Evolutionary conservation across 768 basidiomycete genomes (phyloP), one percentile per base, ranked within the genome.

Genomic region (Hypsizygus marmoreus): DNA sequence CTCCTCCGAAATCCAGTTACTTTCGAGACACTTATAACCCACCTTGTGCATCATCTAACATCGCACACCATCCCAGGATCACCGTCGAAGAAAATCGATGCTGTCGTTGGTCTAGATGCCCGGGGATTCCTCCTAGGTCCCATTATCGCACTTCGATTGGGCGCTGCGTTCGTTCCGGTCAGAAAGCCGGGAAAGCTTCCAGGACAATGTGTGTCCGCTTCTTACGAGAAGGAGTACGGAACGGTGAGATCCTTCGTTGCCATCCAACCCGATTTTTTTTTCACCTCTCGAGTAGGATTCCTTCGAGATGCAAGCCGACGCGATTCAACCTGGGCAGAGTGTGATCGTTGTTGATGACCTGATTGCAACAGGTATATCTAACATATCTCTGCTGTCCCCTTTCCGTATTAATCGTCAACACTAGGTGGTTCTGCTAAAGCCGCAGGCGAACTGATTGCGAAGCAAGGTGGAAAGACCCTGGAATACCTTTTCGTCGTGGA

Each of bases 401-500:
- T 35, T 25, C 25, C 22, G 43, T 19, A 20, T 30, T 48, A 40
- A 36, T 28, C 4, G 4, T 26, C 14, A 36, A 36, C 24, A 47
- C 10, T 42, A 91, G 93, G 94, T 50, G 97, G 97, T 7, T 97
- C 94, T 24, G 97, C 97, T 6, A 82, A 80, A 49, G 94, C 95
- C 4, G 94, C 95, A 3, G 94, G 93, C 38, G 80, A 95, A 56
- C 86, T 99, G 25, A 83, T 97, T 44, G 69, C 79, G 22, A 81
- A 87, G 70, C 78, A 81, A 51, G 92, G 93, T 14, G 95, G 88
- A 39, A 86, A 85, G 55, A 87, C 88, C 22, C 65, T 95, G 28
- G 91, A 97, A 67, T 97, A 98, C 70, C 71, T 99, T 53, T 99
- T 99, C 73, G 84, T 98, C 66, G 85, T 97, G 50, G 91, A 94